Evolutionary conservation across 192 early-diverging fungal genomes (phyloP), one percentile per base, ranked within the genome.

Genomic region (Rhizophagus prolifer): DNA sequence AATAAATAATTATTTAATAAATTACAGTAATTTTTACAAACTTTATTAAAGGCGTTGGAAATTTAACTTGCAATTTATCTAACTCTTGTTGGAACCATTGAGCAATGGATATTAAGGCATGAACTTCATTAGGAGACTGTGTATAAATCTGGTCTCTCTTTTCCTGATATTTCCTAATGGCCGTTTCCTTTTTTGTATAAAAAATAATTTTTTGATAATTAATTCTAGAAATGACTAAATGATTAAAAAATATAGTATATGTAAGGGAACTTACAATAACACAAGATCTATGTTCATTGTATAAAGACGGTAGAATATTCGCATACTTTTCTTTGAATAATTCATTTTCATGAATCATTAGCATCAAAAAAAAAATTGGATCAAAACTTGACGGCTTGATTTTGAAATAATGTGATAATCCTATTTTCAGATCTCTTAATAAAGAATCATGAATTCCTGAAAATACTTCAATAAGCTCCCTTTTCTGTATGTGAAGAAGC

Each of bases 401-500:
- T 30, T 34, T 67, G 66, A 38, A 76, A 14, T 67, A 25, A 23
- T 65, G 31, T 34, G 47, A 21, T 41, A 76, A 23, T 50, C 63
- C 74, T 23, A 67, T 28, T 26, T 38, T 44, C 47, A 76, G 16
- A 19, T 25, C 46, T 66, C 38, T 44, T 23, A 76, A 30, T 14
- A 76, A 54, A 25, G 74, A 66, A 6, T 47, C 38, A 50, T 76
- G 74, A 34, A 76, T 58, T 14, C 47, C 63, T 13, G 44, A 47
- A 76, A 59, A 67, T n/a, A 76, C 64, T 30, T 47, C 61, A 19
- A 76, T 23, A 76, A 66, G 74, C n/a, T 76, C 74, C 28, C 54
- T 66, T 76, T 44, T 31, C 74, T 76, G 8, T 31, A 76, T 8
- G 31, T n/a, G 19, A 21, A 31, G 28, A 58, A 44, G 16, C 4